phyloP scores from a whole-genome alignment of 192 early-diverging fungal genomes.

The Haplosporangium gracile region DNA sequence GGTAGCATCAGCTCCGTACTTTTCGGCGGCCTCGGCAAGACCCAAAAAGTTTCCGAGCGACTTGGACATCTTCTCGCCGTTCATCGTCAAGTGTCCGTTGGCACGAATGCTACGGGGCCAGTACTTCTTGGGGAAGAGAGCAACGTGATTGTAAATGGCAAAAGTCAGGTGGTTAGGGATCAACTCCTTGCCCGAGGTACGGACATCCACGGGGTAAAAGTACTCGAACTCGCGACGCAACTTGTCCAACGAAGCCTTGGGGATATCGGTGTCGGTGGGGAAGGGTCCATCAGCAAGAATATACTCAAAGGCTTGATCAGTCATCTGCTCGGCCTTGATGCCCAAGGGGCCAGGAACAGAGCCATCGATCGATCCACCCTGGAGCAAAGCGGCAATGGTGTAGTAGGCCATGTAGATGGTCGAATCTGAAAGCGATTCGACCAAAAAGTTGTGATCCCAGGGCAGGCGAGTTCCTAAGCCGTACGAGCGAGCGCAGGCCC shows the following conservation, averaged over 20 bases:
- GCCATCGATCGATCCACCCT: constrained; percentile 88
- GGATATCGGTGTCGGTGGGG: constrained; percentile 70
- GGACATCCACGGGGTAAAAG: constrained; percentile 98
- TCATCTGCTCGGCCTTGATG: constrained; percentile 89
- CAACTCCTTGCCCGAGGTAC: constrained; percentile 96
- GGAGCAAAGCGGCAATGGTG: constrained; percentile 94
- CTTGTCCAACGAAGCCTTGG: constrained; percentile 76
- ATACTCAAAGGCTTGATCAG: constrained; percentile 93
- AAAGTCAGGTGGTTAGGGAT: constrained; percentile 98
- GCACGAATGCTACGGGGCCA: constrained; percentile 91
- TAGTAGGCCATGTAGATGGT: constrained; percentile 99
- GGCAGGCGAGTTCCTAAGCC: constrained; percentile 94
- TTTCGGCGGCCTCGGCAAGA: constrained; percentile 79
- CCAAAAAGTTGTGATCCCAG: constrained; percentile 93
- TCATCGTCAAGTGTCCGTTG: constrained; percentile 97
- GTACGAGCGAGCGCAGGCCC: constrained; percentile 96
- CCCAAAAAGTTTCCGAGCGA: constrained; percentile 97
- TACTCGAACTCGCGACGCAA: constrained; percentile 95
- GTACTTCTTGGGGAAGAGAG: constrained; percentile 90
- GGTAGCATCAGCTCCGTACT: constrained; percentile 97
- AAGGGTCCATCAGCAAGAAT: constrained; percentile 80
- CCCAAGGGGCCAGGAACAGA: constrained; percentile 79
- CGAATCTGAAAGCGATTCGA: constrained; percentile 97
- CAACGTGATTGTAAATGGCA: constrained; percentile 95
- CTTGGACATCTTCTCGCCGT: constrained; percentile 98